These are phyloP conservation scores for Alternaria sp. DNA, from an alignment of 2,329 filamentous ascomycete genomes.

Conservation along the genomic window DNA sequence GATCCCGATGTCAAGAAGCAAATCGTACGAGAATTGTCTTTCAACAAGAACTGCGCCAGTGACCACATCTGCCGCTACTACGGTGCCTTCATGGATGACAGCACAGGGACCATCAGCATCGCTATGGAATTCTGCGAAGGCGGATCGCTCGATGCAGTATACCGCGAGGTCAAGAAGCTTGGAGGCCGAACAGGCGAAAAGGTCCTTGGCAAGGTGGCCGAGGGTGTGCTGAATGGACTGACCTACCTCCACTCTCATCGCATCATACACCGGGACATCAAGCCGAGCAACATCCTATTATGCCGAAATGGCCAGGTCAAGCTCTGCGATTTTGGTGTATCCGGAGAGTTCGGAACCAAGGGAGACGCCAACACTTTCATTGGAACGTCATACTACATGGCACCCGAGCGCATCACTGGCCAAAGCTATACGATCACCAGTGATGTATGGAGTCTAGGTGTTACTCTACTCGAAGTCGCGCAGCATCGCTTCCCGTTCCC, in stretches of 20 bases:
- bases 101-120: constrained; percentile 96
- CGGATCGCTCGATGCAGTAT: constrained; percentile 93
- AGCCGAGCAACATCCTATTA: constrained; percentile 94
- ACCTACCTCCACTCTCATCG: constrained; percentile 95
- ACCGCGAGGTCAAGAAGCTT: constrained; percentile 94
- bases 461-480: constrained; percentile 97
- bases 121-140: constrained; percentile 99
- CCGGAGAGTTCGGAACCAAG: constrained; percentile 97
- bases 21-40: constrained; percentile 92
- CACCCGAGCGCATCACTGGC: constrained; percentile 94
- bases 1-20: constrained; percentile 99
- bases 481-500: constrained; percentile 99
- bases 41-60: constrained; percentile 97
- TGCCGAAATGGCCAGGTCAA: constrained; percentile 90
- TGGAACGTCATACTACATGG: constrained; percentile 99
- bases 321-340: constrained; percentile 97
- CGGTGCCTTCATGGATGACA: constrained; percentile 92
- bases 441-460: constrained; percentile 96
- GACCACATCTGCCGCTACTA: constrained; percentile 98
- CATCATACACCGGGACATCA: constrained; percentile 99
- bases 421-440: constrained; percentile 98
- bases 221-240: constrained; percentile 89
- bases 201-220: constrained; percentile 93
- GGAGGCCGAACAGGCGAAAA: constrained; percentile 96
- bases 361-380: constrained; percentile 99